phyloP scores from a whole-genome alignment of 1,284 basidiomycete genomes.

The Thelephora terrestris region DNA sequence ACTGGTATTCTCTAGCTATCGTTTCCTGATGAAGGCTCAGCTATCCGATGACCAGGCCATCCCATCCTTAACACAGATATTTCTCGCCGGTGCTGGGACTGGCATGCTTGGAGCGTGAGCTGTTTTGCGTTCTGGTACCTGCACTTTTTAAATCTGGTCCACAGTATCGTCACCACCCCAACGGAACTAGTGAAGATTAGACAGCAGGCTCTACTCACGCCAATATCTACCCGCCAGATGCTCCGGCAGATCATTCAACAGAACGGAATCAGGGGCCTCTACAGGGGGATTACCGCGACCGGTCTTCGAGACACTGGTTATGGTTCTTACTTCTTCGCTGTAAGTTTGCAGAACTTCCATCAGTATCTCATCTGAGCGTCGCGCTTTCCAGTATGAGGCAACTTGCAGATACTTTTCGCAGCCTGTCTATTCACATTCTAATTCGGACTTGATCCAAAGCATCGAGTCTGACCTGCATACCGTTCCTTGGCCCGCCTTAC shows the following conservation, averaged over 20 bases:
- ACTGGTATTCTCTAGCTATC: conserved; percentile 65
- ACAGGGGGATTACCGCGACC: conserved; percentile 65
- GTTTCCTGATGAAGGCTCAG: conserved; percentile 57
- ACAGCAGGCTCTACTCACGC: conserved; percentile 39
- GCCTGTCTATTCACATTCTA: conserved; percentile 30
- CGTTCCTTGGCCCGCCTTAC: conserved; percentile 41
- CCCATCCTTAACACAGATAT: conserved; percentile 60
- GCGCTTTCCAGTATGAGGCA: conserved; percentile 53
- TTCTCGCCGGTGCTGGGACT: conserved; percentile 67
- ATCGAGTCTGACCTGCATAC: conserved; percentile 22
- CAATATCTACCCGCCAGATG: conserved; percentile 38
- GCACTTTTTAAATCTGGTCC: conserved; percentile 1
- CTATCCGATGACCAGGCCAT: conserved; percentile 30
- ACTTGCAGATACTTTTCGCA: conserved; percentile 51
- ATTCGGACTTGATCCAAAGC: conserved; percentile 34
- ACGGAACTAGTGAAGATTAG: conserved; percentile 83
- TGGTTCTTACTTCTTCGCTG: conserved; percentile 75
- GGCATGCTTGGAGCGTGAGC: conserved; percentile 71
- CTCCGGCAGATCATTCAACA: conserved; percentile 41
- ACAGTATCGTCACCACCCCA: conserved; percentile 67
- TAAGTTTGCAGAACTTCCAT: conserved; percentile 22
- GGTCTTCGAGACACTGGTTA: conserved; percentile 70
- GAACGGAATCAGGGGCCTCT: conserved; percentile 60
- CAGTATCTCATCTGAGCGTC: conserved; percentile 5
- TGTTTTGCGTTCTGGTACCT: not conserved